Conservation (phyloP, 805 yeast species). For the Schwanniomyces vanrijiae region DNA sequence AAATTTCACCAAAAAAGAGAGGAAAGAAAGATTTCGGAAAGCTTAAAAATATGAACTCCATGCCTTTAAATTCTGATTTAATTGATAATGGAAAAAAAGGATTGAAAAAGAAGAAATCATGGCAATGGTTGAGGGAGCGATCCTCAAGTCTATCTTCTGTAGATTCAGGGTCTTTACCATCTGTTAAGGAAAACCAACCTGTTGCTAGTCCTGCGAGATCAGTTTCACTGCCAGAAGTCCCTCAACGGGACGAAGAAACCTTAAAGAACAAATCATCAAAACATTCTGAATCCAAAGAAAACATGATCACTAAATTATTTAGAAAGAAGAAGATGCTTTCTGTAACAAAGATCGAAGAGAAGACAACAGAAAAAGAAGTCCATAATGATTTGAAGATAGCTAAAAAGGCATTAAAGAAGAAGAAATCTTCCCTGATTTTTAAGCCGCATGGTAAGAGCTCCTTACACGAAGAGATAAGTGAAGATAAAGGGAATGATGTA, state of each 20-base stretch:
- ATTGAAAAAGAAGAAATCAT: conserved; percentile 37
- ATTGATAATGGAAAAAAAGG: conserved; percentile 10
- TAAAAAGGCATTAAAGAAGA: neutral
- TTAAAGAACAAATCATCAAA: conserved; percentile 5
- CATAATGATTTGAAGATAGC: neutral
- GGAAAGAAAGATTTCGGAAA: conserved; percentile 13
- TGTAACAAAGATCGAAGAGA: neutral
- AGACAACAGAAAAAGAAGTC: neutral
- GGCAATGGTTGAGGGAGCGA: conserved; percentile 41
- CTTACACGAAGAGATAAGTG: neutral
- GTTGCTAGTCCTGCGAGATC: conserved; percentile 25
- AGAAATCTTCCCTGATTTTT: neutral
- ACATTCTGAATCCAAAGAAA: conserved; percentile 31
- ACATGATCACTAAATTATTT: conserved; percentile 41
- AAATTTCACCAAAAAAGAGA: conserved; percentile 6
- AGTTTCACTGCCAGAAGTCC: conserved; percentile 38
- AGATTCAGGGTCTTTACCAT: conserved; percentile 20
- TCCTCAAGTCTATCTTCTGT: conserved; percentile 29
- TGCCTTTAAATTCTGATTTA: conserved; percentile 5
- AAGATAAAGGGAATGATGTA: neutral
- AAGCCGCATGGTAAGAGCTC: neutral
- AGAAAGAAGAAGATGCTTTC: conserved; percentile 27
- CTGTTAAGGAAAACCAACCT: conserved; percentile 18
- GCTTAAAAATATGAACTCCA: conserved; percentile 7
- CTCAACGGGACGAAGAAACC: conserved; percentile 1